Evolutionary conservation across 805 yeast species (phyloP).

Genomic region (Lipomyces oligophaga): DNA sequence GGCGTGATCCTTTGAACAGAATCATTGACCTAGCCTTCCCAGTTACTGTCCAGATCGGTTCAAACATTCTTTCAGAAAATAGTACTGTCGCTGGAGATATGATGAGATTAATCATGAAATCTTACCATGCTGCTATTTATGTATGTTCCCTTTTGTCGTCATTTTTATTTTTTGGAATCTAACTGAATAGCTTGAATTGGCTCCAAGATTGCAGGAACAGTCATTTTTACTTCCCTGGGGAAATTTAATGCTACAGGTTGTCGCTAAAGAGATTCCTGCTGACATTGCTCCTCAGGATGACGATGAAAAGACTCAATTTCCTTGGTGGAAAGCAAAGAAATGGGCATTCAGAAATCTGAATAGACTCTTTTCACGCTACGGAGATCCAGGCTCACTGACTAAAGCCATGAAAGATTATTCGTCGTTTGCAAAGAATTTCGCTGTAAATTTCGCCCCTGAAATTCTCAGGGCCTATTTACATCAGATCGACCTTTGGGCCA

Average conservation of each 20-base stretch:
- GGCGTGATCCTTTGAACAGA: slow-evolving; percentile 50
- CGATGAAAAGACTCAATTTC: slow-evolving; percentile 50
- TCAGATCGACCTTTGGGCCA: slow-evolving; percentile 72
- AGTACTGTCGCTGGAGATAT: slow-evolving; percentile 60
- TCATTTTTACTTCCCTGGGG: slow-evolving; percentile 65
- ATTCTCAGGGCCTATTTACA: slow-evolving; percentile 59
- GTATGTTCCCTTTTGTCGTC: slow-evolving; percentile 15
- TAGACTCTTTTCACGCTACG: slow-evolving; percentile 57
- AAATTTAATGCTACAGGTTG: slow-evolving; percentile 64
- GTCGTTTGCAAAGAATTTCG: slow-evolving; percentile 56
- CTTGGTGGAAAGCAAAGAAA: slow-evolving; percentile 74
- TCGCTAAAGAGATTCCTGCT: slow-evolving; percentile 56
- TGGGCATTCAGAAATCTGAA: slow-evolving; percentile 82
- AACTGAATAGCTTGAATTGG: slow-evolving; percentile 54
- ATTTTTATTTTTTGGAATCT: background rate
- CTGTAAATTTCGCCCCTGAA: slow-evolving; percentile 64
- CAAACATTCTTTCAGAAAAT: slow-evolving; percentile 45
- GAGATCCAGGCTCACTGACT: slow-evolving; percentile 20
- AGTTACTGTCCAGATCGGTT: slow-evolving; percentile 61
- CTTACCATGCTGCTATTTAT: slow-evolving; percentile 67
- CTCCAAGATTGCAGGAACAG: slow-evolving; percentile 55
- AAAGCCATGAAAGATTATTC: slow-evolving; percentile 47
- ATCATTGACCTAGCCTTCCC: slow-evolving; percentile 61
- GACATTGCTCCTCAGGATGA: slow-evolving; percentile 50
- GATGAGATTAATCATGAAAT: slow-evolving; percentile 66